Evolutionary conservation across 2,329 filamentous ascomycete species (phyloP).

Genomic region (Neonectria neomacrospora): DNA sequence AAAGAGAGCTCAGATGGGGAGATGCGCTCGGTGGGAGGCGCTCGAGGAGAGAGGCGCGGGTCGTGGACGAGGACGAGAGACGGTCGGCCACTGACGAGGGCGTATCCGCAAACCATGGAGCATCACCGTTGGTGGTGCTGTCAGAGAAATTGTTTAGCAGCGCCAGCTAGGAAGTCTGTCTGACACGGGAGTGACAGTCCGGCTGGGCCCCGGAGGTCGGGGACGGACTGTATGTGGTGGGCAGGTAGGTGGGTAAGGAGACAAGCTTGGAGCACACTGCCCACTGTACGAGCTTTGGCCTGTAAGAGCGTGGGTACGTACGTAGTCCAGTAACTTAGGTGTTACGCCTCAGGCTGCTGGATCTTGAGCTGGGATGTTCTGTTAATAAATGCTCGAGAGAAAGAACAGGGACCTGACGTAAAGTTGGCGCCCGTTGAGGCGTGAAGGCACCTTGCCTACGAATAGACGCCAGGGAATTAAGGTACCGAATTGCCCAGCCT

Average conservation of each 20-base stretch:
- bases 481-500: slow-evolving; percentile 5
- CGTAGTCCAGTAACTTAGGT: slow-evolving; percentile 10
- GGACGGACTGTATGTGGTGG: slow-evolving; percentile 12
- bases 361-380: slow-evolving; percentile 18
- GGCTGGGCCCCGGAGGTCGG: slow-evolving; percentile 2
- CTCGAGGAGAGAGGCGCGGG: slow-evolving; percentile 36
- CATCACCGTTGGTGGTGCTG: slow-evolving; percentile 41
- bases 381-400: slow-evolving; percentile 13
- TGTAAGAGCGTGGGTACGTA: not conserved
- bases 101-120: slow-evolving; percentile 39
- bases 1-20: slow-evolving; percentile 13
- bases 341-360: slow-evolving; percentile 21
- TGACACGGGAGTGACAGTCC: slow-evolving; percentile 7
- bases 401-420: not conserved
- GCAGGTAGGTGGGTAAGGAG: not conserved
- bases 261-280: slow-evolving; percentile 4
- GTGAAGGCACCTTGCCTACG: not conserved
- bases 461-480: too few relatives aligned
- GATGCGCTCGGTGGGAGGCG: slow-evolving; percentile 33
- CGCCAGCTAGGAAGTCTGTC: slow-evolving; percentile 11
- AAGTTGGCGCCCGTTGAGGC: slow-evolving; percentile 3
- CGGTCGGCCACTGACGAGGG: slow-evolving; percentile 36
- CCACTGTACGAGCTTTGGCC: not conserved
- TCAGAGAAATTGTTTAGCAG: slow-evolving; percentile 33
- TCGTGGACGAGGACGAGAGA: slow-evolving; percentile 40